These are phyloP conservation scores for Pyrenula aspistea DNA, from an alignment of 495 filamentous ascomycete species.

Conservation along the genomic window DNA sequence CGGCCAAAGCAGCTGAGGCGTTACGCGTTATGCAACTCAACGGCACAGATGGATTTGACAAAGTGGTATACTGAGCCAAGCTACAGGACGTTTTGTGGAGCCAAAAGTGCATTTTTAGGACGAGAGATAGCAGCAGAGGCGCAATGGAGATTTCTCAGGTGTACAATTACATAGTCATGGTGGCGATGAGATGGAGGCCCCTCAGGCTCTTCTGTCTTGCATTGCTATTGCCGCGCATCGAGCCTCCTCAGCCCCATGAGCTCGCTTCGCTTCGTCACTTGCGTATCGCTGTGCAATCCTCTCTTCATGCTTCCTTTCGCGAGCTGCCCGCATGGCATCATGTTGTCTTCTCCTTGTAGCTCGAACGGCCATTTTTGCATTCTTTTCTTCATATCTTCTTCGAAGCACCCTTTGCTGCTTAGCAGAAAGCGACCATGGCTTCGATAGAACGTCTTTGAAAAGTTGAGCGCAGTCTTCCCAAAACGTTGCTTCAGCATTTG, in stretches of 20 bases:
- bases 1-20: too few species aligned
- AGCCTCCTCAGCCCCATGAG: constrained; percentile 20
- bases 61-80: too few species aligned
- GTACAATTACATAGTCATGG: too few species aligned
- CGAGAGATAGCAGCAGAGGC: too few species aligned
- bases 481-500: constrained; percentile 67
- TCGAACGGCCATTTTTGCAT: constrained; percentile 23
- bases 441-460: constrained; percentile 46
- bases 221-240: constrained; percentile 20
- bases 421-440: constrained; percentile 53
- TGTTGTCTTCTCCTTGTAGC: constrained; percentile 25
- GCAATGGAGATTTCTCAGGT: too few species aligned
- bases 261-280: constrained; percentile 25
- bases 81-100: too few species aligned
- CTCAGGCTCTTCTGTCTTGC: constrained; percentile 1
- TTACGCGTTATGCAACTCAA: too few species aligned
- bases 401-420: constrained; percentile 42
- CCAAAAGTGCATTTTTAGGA: too few species aligned
- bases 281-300: constrained; percentile 26
- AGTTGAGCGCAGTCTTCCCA: constrained; percentile 58
- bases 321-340: constrained; percentile 20
- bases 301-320: constrained; percentile 22
- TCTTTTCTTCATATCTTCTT: constrained; percentile 33
- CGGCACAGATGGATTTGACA: too few species aligned
- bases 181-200: constrained; percentile 3